Evolutionary conservation across 345 rosid species (phyloP), one percentile per base, ranked within the genome.

Genomic region (Stellera chamaejasme): DNA sequence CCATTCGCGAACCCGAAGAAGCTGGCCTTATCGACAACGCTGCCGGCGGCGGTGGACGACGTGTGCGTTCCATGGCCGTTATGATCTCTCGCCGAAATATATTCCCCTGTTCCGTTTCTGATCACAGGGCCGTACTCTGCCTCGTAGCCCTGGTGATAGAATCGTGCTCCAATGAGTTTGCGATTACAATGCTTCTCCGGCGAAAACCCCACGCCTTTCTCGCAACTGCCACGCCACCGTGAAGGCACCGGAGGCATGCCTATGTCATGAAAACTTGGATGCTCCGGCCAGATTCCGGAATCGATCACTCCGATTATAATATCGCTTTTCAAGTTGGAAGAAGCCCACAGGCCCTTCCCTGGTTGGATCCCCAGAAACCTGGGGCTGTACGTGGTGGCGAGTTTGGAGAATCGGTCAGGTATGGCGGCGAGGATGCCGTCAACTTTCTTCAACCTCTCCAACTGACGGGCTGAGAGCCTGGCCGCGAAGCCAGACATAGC

Each of bases 41-140:
- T 66, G 4, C 97, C 96, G 0, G 72, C 93, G 6, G 90, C 95
- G 0, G 96, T 87, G 42, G 97, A 79, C 27, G 97, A 84, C 3
- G 96, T 87, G 71, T 90, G 96, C 5, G 95, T 84, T 27, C 95
- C 97, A 19, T 87, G 97, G 52, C 96, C 95, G 59, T 73, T 74
- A 43, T 71, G n/a, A 52, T 90, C 95, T 25, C 93, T 69, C 13
- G 95, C 67, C 16, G 95, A 90, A 50, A 60, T 61, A 27, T 5
- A 0, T 51, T 90, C 89, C 0, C 49, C 60, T 3, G 84, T 79
- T 55, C 61, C 81, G 7, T 69, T 73, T 1, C 1, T 19, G 23
- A 19, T 19, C 68, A 81, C 69, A 42, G 66, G 74, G 7, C 90
- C 97, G 2, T 25, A 32, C 26, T 61, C 4, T 0, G 80, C 56